Conservation (phyloP, 2,329 filamentous ascomycete species). For the Phoma herbarum region DNA sequence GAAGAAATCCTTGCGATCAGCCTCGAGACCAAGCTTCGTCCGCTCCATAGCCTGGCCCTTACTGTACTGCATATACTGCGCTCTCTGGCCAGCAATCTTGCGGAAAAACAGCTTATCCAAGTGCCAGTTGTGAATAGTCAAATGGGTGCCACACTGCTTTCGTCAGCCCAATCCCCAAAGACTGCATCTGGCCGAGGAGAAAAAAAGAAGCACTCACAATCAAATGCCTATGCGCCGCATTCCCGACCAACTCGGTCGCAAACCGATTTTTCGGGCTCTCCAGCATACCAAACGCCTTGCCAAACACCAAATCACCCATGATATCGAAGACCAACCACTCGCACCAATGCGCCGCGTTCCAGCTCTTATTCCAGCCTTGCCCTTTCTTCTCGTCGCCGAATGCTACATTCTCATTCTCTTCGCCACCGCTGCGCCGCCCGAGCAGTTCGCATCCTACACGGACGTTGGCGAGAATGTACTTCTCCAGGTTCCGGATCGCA, state of each 20-base stretch:
- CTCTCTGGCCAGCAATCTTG: conserved; percentile 53
- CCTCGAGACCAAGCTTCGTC: conserved; percentile 52
- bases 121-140: conserved; percentile 55
- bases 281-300: conserved; percentile 57
- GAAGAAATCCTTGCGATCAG: conserved; percentile 58
- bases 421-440: conserved; percentile 28
- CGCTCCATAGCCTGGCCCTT: conserved; percentile 55
- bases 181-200: too few relatives aligned
- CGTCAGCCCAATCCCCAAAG: conserved; percentile 15
- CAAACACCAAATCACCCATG: conserved; percentile 60
- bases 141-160: conserved; percentile 53
- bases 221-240: conserved; percentile 57
- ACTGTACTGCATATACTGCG: conserved; percentile 56
- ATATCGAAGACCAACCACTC: conserved; percentile 61
- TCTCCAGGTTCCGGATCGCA: conserved; percentile 58
- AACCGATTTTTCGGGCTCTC: conserved; percentile 53
- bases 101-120: conserved; percentile 57
- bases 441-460: conserved; percentile 52
- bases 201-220: conserved; percentile 44
- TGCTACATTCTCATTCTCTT: background rate
- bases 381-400: conserved; percentile 27
- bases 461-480: conserved; percentile 56
- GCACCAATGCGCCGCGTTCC: conserved; percentile 57
- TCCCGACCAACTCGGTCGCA: conserved; percentile 54
- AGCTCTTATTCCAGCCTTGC: conserved; percentile 51